phyloP scores from a whole-genome alignment of 164 flowering plant genomes.

The Chimonanthus praecox region DNA sequence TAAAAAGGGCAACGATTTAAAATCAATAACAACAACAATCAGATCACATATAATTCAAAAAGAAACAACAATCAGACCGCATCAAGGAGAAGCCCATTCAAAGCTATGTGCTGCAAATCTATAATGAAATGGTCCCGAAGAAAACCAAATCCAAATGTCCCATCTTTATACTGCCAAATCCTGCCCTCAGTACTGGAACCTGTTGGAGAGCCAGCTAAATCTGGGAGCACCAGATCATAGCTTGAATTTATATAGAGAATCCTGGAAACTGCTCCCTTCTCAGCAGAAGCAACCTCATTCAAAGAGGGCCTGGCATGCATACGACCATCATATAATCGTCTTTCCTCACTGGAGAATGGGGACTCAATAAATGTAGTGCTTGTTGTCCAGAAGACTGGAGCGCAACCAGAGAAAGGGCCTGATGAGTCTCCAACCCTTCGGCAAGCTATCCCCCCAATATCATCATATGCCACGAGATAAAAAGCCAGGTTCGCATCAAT shows the following conservation, averaged over 20 bases:
- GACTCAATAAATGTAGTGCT: conserved; percentile 46
- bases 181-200: conserved; percentile 59
- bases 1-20: not conserved
- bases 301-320: conserved; percentile 43
- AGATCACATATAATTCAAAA: too few species aligned
- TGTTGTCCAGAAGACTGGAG: conserved; percentile 83
- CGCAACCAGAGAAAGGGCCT: conserved; percentile 33
- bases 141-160: conserved; percentile 90
- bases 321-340: conserved; percentile 45
- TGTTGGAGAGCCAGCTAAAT: conserved; percentile 30
- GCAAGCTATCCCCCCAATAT: conserved; percentile 72
- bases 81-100: conserved; percentile 52
- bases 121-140: conserved; percentile 54
- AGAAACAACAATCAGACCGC: conserved; percentile 17
- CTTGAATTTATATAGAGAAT: conserved; percentile 65
- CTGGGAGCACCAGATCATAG: conserved; percentile 56
- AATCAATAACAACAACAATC: conserved; percentile 10
- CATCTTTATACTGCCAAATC: conserved; percentile 78
- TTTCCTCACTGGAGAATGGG: conserved; percentile 71
- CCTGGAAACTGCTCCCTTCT: conserved; percentile 43
- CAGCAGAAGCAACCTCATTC: conserved; percentile 13
- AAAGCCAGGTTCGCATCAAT: conserved; percentile 67
- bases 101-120: conserved; percentile 63
- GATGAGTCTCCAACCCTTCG: conserved; percentile 60
- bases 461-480: conserved; percentile 75